Percentiles rank a stretch among this genome's conserved stretches.
Evolutionary conservation across 2,329 filamentous ascomycete species (phyloP).

Genomic region (Stemphylium lycopersici): DNA sequence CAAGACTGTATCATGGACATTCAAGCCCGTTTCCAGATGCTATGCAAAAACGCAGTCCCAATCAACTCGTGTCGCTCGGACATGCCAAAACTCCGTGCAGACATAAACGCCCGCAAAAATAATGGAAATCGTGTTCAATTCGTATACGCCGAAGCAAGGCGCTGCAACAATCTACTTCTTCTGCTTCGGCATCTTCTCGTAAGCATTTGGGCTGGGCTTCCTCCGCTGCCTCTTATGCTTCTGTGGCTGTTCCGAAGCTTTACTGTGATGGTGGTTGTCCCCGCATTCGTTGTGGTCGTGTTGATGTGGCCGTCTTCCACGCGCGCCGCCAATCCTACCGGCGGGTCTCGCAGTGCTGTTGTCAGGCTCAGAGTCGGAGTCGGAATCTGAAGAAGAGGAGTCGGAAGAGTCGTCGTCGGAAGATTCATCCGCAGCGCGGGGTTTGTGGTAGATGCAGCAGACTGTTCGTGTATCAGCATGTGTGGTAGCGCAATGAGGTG

Average conservation of each 20-base stretch:
- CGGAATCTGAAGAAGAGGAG: conserved; percentile 60
- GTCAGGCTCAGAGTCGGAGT: conserved; percentile 59
- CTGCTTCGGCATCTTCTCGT: conserved; percentile 74
- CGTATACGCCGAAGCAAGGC: conserved; percentile 9
- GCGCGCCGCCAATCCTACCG: conserved; percentile 31
- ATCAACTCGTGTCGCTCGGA: conserved; percentile 1
- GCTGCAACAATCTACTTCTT: conserved; percentile 28
- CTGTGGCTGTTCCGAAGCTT: conserved; percentile 49
- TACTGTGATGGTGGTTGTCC: conserved; percentile 49
- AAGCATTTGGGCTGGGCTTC: conserved; percentile 77
- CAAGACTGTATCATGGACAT: conserved; percentile 9
- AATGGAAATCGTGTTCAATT: conserved; percentile 16
- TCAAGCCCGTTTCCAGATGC: conserved; percentile 10
- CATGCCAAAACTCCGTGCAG: conserved; percentile 20
- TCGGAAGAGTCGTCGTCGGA: conserved; percentile 70
- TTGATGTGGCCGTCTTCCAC: conserved; percentile 33
- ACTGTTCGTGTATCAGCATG: conserved; percentile 59
- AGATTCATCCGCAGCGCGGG: conserved; percentile 72
- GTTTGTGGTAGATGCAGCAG: conserved; percentile 98
- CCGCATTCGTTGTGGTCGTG: conserved; percentile 43
- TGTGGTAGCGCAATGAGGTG: neutral
- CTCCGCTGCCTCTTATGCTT: conserved; percentile 51
- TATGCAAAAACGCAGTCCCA: conserved; percentile 21
- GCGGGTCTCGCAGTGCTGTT: conserved; percentile 55
- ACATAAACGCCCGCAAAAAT: conserved; percentile 1